These are phyloP conservation scores for Skeletonema menzelii DNA, from an alignment of 108 stramenopile genomes.

Conservation along the genomic window DNA sequence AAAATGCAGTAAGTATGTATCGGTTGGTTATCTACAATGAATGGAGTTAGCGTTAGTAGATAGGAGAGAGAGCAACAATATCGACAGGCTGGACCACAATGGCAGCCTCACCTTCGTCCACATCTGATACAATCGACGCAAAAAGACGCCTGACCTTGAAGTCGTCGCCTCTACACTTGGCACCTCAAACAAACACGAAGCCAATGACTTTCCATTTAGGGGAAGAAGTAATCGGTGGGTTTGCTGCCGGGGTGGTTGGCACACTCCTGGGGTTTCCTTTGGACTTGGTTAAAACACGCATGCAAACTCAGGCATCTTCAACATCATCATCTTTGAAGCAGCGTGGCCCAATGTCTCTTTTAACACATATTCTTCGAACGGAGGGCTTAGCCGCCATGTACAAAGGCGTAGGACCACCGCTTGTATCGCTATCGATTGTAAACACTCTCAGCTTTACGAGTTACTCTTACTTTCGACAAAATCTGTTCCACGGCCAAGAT, in stretches of 20 bases:
- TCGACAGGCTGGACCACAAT: not conserved
- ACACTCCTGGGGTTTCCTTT: constrained; percentile 92
- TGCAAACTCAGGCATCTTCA: constrained; percentile 42
- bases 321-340: constrained; percentile 27
- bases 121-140: not conserved
- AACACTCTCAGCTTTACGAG: constrained; percentile 86
- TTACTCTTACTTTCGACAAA: constrained; percentile 74
- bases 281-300: constrained; percentile 60
- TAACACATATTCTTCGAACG: constrained; percentile 58
- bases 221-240: constrained; percentile 67
- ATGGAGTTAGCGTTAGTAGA: no score
- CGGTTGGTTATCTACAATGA: no score
- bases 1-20: no score
- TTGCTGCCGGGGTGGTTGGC: constrained; percentile 83
- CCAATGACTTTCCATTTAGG: constrained; percentile 46
- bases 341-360: constrained; percentile 24
- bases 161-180: not conserved
- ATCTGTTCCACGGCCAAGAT: constrained; percentile 54
- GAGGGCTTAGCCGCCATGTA: constrained; percentile 80
- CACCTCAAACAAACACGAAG: not conserved
- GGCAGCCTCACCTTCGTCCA: not conserved
- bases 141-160: not conserved
- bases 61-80: not conserved
- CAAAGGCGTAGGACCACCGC: constrained; percentile 83
- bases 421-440: constrained; percentile 81